Evolutionary conservation across 2,329 filamentous ascomycete genomes (phyloP).

Genomic region (Colletotrichum sp.): DNA sequence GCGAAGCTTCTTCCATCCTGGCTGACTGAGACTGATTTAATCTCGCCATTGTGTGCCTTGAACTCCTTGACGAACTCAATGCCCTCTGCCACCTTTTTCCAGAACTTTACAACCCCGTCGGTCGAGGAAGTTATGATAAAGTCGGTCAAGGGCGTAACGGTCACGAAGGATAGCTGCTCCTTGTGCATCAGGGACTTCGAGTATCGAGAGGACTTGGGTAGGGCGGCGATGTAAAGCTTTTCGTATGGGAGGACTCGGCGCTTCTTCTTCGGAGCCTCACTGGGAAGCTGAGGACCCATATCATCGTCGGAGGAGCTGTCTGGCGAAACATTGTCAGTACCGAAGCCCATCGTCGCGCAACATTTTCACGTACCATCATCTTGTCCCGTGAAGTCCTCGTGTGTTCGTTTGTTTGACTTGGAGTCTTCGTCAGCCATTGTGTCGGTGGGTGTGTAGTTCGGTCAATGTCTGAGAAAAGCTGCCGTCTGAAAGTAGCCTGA

Average conservation of each 20-base stretch:
- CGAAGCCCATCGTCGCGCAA: neutral
- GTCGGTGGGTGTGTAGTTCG: neutral
- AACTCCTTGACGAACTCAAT: constrained; percentile 99
- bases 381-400: constrained; percentile 57
- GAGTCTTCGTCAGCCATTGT: constrained; percentile 38
- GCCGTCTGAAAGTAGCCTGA: neutral
- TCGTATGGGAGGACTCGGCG: constrained; percentile 90
- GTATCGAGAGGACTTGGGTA: constrained; percentile 83
- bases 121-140: constrained; percentile 94
- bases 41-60: constrained; percentile 85
- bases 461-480: neutral
- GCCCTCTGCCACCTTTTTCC: constrained; percentile 91
- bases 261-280: constrained; percentile 81
- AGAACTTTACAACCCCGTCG: constrained; percentile 98
- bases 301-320: constrained; percentile 86
- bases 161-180: constrained; percentile 88
- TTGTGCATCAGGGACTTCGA: constrained; percentile 98
- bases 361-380: constrained; percentile 42
- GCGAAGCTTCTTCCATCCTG: constrained; percentile 93
- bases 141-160: constrained; percentile 88
- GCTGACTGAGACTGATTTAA: constrained; percentile 83
- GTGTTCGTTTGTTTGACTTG: constrained; percentile 58
- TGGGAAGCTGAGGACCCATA: constrained; percentile 90
- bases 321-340: constrained; percentile 25
- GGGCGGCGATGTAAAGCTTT: constrained; percentile 90